Conservation (phyloP, 2,329 filamentous ascomycete genomes). For the Aspergillus pseudoterreus region DNA sequence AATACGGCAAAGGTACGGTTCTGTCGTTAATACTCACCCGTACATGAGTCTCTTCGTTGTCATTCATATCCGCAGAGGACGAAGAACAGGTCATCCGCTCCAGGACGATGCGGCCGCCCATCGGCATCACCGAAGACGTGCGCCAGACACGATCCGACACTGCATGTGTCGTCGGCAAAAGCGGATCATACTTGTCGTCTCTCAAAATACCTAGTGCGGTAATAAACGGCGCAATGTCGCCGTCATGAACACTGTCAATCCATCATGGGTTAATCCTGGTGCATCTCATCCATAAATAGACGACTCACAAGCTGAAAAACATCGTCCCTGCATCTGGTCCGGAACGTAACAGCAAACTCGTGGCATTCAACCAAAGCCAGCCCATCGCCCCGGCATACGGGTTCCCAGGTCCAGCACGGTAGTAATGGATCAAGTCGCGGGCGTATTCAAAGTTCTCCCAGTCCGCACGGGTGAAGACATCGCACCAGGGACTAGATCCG, state of each 20-base stretch:
- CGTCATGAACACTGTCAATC: slow-evolving; percentile 49
- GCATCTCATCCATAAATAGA: not conserved
- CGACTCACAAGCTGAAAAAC: slow-evolving; percentile 55
- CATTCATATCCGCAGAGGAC: not conserved
- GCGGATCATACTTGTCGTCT: slow-evolving; percentile 31
- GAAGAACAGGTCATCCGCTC: slow-evolving; percentile 49
- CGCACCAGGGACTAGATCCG: slow-evolving; percentile 55
- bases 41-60: slow-evolving; percentile 37
- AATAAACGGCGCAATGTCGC: slow-evolving; percentile 55
- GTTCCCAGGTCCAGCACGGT: slow-evolving; percentile 56
- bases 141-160: slow-evolving; percentile 48
- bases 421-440: slow-evolving; percentile 56
- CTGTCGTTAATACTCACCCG: slow-evolving; percentile 58
- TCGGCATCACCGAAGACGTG: slow-evolving; percentile 54
- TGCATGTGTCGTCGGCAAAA: slow-evolving; percentile 47
- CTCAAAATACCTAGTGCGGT: slow-evolving; percentile 50
- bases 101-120: slow-evolving; percentile 55
- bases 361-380: slow-evolving; percentile 58
- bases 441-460: slow-evolving; percentile 58
- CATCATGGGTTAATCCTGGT: not conserved
- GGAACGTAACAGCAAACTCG: slow-evolving; percentile 45
- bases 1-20: slow-evolving; percentile 48
- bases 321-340: slow-evolving; percentile 45
- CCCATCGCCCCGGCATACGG: slow-evolving; percentile 53
- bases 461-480: slow-evolving; percentile 52